phyloP scores from a whole-genome alignment of 2,329 filamentous ascomycete species.

The Paracorniculantispora psalliotae region DNA sequence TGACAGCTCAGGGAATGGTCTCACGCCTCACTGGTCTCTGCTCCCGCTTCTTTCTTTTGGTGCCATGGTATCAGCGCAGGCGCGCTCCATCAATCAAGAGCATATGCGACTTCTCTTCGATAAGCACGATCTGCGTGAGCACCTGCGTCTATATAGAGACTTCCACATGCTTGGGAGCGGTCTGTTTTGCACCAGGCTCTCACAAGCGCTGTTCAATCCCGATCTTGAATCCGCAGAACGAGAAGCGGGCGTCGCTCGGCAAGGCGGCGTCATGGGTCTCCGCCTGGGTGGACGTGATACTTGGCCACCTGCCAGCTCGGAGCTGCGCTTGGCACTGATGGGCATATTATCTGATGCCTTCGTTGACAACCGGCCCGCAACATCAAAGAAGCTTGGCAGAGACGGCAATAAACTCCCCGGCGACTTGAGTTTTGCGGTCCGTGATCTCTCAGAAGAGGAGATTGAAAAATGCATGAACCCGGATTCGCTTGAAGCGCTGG shows the following conservation, averaged over 20 bases:
- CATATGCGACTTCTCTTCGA: slow-evolving; percentile 72
- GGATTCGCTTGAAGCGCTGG: slow-evolving; percentile 78
- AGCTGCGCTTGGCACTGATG: slow-evolving; percentile 83
- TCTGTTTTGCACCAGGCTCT: slow-evolving; percentile 72
- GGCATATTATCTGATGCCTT: slow-evolving; percentile 78
- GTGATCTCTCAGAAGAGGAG: slow-evolving; percentile 72
- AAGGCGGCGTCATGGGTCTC: slow-evolving; percentile 72
- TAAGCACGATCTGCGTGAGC: slow-evolving; percentile 63
- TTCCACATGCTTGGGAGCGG: slow-evolving; percentile 86
- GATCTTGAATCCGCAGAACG: slow-evolving; percentile 76
- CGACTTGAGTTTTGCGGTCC: slow-evolving; percentile 75
- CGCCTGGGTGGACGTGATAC: slow-evolving; percentile 73
- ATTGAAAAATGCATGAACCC: slow-evolving; percentile 80
- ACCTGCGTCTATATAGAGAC: slow-evolving; percentile 68
- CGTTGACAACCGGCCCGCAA: slow-evolving; percentile 22
- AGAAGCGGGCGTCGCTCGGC: slow-evolving; percentile 61
- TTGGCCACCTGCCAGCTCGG: slow-evolving; percentile 93
- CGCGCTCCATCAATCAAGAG: slow-evolving; percentile 69
- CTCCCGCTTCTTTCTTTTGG: slow-evolving; percentile 68
- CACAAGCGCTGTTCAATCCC: slow-evolving; percentile 78
- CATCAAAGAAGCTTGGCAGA: slow-evolving; percentile 25
- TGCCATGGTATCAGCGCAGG: slow-evolving; percentile 68
- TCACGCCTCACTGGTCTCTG: slow-evolving; percentile 53
- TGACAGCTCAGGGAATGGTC: slow-evolving; percentile 23
- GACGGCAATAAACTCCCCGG: slow-evolving; percentile 48